A percentile compares a stretch with the other conserved stretches of the same genome.
These are phyloP conservation scores for Xylariaceae sp. DNA, from an alignment of 2,329 filamentous ascomycete genomes.

Conservation along the genomic window DNA sequence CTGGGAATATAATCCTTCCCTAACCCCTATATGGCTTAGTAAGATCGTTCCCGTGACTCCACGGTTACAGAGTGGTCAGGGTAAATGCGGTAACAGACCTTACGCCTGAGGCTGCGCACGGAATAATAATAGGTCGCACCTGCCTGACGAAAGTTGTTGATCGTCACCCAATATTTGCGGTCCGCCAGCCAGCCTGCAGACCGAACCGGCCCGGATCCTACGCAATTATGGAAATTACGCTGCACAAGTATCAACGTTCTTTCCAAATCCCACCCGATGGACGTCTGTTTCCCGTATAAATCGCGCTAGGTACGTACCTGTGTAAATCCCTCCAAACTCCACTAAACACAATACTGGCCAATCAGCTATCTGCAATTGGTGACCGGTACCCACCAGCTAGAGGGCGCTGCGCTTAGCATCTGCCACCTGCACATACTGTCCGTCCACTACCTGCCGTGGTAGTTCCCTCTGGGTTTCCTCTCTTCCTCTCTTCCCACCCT, in stretches of 20 bases:
- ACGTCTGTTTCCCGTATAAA: not conserved
- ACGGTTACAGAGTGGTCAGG: too few relatives aligned
- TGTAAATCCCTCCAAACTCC: conserved; percentile 17
- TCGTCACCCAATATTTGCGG: not conserved
- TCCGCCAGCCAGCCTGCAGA: not conserved
- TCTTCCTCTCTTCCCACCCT: conserved; percentile 4
- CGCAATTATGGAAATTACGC: not conserved
- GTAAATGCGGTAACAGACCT: too few relatives aligned
- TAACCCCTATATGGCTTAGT: too few relatives aligned
- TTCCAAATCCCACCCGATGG: not conserved
- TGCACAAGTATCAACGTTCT: not conserved
- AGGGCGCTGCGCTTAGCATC: not conserved
- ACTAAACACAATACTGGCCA: conserved; percentile 8
- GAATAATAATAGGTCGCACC: too few relatives aligned
- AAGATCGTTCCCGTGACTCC: too few relatives aligned
- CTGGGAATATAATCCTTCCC: too few relatives aligned
- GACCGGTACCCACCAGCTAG: not conserved
- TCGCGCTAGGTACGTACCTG: not conserved
- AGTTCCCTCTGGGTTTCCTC: conserved; percentile 10
- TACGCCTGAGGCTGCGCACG: too few relatives aligned
- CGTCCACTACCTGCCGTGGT: not conserved
- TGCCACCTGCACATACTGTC: conserved; percentile 2
- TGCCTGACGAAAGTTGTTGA: not conserved
- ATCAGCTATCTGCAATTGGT: conserved; percentile 10
- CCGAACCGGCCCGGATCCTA: not conserved